These are phyloP conservation scores for Krasilnikovozyma curviuscula DNA, from an alignment of 768 basidiomycete genomes.

Conservation along the genomic window DNA sequence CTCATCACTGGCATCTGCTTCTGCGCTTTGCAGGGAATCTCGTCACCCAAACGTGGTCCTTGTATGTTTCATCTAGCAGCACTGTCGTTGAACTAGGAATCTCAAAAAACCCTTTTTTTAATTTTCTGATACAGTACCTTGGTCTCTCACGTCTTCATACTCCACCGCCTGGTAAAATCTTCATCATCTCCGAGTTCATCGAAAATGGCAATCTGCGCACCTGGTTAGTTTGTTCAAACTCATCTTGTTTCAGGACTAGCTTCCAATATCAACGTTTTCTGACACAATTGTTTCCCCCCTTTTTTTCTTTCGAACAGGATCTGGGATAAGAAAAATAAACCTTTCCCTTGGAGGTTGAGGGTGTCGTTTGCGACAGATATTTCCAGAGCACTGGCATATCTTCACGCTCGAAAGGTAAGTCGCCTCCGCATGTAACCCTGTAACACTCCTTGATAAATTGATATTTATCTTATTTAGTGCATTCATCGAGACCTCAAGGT, in stretches of 20 bases:
- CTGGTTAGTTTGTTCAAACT: background rate
- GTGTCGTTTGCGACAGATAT: conserved; percentile 91
- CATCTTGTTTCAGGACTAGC: conserved; percentile 2
- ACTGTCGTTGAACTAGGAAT: background rate
- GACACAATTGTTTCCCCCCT: background rate
- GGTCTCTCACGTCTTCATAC: conserved; percentile 65
- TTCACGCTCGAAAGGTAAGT: conserved; percentile 61
- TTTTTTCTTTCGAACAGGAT: conserved; percentile 32
- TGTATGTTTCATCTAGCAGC: background rate
- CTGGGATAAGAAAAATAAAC: conserved; percentile 47
- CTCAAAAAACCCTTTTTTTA: background rate
- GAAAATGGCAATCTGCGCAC: conserved; percentile 40
- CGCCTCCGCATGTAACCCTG: background rate
- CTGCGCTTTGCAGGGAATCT: conserved; percentile 39
- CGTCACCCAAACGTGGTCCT: conserved; percentile 83
- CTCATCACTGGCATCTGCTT: background rate
- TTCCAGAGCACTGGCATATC: conserved; percentile 83
- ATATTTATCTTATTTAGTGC: conserved; percentile 19
- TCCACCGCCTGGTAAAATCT: conserved; percentile 23
- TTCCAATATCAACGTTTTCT: background rate
- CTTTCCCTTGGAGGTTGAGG: conserved; percentile 82
- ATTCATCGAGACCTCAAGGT: conserved; percentile 62
- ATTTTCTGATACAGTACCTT: conserved; percentile 35
- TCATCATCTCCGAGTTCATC: conserved; percentile 81
- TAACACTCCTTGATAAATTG: conserved; percentile 24